Evolutionary conservation across 1,284 basidiomycete genomes (phyloP), one percentile per base, ranked within the genome.

Genomic region (Pseudozyma sp.): DNA sequence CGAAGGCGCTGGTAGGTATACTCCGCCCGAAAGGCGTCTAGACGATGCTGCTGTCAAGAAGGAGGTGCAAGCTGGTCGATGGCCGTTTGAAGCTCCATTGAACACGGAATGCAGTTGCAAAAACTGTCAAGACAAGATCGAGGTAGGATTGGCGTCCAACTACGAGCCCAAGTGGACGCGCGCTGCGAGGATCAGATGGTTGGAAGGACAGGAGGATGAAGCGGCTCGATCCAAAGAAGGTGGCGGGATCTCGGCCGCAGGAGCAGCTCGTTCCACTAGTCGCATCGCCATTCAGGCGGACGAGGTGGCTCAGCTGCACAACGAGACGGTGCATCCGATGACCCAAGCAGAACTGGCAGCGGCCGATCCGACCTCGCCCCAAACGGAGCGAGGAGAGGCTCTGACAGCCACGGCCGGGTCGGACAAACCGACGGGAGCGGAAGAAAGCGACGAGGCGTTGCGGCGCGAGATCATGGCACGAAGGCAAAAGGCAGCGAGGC

Each of bases 41-140:
- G 57, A 72, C 64, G 55, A 64, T 11, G 40, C 47, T 2, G 19
- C 40, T 24, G 37, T 65, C 39, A 62, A 49, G n/a, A 61, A 58
- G 16, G 40, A 68, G 19, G 49, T 68, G 7, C 55, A 61, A 54
- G 66, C 66, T 0, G 70, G 66, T n/a, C 34, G 70, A 30, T 68
- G 70, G 70, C 70, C 70, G 2, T 68, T 73, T 16, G 65, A 68
- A 34, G 64, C 49, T n/a, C 70, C 62, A 3, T 50, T 73, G 47
- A 73, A 73, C 13, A 49, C 31, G 5, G 70, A 73, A 33, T 73
- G 70, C 50, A 73, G 60, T 55, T 73, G 70, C 58, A 73, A 66
- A 47, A 60, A 68, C 44, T 73, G 70, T 54, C 60, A 65, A 47
- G 51, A 56, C 4, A 59, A 24, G 47, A 73, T 73, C 58, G 61